Evolutionary conservation across 139 green algal genomes (phyloP), one percentile per base, ranked within the genome.

Genomic region (Picochlorum sp.): DNA sequence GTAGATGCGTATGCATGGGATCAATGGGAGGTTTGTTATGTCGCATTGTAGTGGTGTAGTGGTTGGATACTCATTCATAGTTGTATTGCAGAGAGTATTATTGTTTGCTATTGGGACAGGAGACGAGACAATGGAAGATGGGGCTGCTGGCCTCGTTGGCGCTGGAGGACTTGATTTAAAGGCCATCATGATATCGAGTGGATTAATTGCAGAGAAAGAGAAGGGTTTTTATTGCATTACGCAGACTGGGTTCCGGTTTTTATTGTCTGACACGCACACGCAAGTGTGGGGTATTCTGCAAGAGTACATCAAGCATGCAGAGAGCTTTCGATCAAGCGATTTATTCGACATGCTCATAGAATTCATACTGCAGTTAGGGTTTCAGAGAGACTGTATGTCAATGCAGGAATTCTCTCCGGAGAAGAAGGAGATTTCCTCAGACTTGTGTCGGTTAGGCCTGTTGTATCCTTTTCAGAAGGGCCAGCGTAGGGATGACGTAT

Each of bases 361-460:
- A 47, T 94, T 95, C 73, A 62, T 96, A 65, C 82, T 96, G 60
- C 84, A 95, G 77, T 76, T 96, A 65, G 85, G 84, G 14, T 92
- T 92, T 75, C 72, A 78, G 10, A 72, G 79, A 11, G 58, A 72
- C 28, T 78, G 82, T 8, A 82, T 83, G 49, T 20, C 62, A 3
- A 56, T 82, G 38, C 18, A 8, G 0, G 44, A 54, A 15, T 75
- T 90, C 14, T 37, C 18, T 1, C 14, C 34, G 7, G 20, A 60
- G 13, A 74, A 87, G 71, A 70, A 78, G 28, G 20, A 41, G 46
- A 85, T 92, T 41, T 85, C 85, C 2, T 76, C 66, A 3, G 79
- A 92, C 71, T 81, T 92, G 73, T 70, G 74, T 24, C 87, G 92
- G 66, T 74, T 95, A 57, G 85, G 87, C 11, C 74, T 94, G 44